Evolutionary conservation across 2,329 filamentous ascomycete genomes (phyloP), one percentile per base, ranked within the genome.

Genomic region (Nemania diffusa): DNA sequence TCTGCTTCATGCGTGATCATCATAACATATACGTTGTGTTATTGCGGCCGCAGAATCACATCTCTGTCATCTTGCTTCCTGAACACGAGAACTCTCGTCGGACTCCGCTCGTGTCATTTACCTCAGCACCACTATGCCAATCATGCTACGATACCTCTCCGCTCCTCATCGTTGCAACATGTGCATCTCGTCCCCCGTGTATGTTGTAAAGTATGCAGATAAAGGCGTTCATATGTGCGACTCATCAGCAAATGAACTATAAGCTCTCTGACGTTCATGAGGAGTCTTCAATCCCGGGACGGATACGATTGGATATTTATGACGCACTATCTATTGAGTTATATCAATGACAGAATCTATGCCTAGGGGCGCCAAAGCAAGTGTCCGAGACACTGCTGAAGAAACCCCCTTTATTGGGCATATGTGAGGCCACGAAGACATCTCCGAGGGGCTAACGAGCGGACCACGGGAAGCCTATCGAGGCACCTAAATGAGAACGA

Each of bases 1-100:
- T 60, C 27, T 65, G 37, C 52, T 29, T n/a, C 34, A 60, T 70
- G 65, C 62, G 40, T 44, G 40, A 70, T 62, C 52, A 46, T 46
- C 62, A 59, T 57, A 55, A 56, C 51, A 52, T 56, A 60, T 58
- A 48, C 20, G 44, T 20, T 48, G 59, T 53, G 37, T 32, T 60
- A 57, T 62, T 56, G 50, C 62, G 40, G 32, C 58, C 42, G 42
- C 58, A 34, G 53, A 52, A 56, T 34, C 57, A 46, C 17, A 26
- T 57, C 50, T 50, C 65, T 57, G 15, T 48, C 17, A 34, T 53
- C 58, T 37, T 59, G 20, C 17, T 46, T 20, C n/a, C n/a, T 34
- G 15, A 51, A 48, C 42, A 64, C 42, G 3, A 22, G 48, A 50
- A 22, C 29, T 69, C 22, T 40, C 51, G 27, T 52, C 32, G 24